These are phyloP conservation scores for Scopulariopsis brevicaulis DNA, from an alignment of 2,329 filamentous ascomycete species.

Conservation along the genomic window DNA sequence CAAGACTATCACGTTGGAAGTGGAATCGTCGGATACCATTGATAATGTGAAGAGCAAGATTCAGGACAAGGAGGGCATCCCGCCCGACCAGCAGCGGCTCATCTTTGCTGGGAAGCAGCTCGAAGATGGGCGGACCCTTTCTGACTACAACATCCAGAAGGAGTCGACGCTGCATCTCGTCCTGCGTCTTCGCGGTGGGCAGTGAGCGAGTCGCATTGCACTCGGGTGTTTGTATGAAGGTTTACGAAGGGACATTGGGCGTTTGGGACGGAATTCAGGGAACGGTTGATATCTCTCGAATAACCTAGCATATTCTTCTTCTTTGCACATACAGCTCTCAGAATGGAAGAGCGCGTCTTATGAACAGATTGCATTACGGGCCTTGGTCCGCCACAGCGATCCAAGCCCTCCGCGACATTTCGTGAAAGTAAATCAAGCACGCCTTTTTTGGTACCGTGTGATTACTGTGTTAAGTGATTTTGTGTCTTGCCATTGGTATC, in stretches of 20 bases:
- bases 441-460: too few relatives aligned
- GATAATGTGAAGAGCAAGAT: slow-evolving; percentile 95
- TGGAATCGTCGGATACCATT: slow-evolving; percentile 88
- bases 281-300: not conserved
- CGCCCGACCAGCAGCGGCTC: slow-evolving; percentile 85
- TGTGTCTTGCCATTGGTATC: too few relatives aligned
- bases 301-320: not conserved
- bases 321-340: not conserved
- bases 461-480: too few relatives aligned
- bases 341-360: not conserved
- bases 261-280: not conserved
- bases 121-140: slow-evolving; percentile 81
- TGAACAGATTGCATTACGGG: not conserved
- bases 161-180: slow-evolving; percentile 75
- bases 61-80: slow-evolving; percentile 86
- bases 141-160: slow-evolving; percentile 96
- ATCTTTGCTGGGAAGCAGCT: slow-evolving; percentile 93
- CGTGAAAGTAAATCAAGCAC: too few relatives aligned
- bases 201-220: not conserved
- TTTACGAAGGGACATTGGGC: not conserved
- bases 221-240: slow-evolving; percentile 1
- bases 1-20: slow-evolving; percentile 90
- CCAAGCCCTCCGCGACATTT: not conserved
- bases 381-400: not conserved
- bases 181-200: slow-evolving; percentile 66